These are phyloP conservation scores for Arachnopeziza araneosa DNA, from an alignment of 2,329 filamentous ascomycete species.

Conservation along the genomic window DNA sequence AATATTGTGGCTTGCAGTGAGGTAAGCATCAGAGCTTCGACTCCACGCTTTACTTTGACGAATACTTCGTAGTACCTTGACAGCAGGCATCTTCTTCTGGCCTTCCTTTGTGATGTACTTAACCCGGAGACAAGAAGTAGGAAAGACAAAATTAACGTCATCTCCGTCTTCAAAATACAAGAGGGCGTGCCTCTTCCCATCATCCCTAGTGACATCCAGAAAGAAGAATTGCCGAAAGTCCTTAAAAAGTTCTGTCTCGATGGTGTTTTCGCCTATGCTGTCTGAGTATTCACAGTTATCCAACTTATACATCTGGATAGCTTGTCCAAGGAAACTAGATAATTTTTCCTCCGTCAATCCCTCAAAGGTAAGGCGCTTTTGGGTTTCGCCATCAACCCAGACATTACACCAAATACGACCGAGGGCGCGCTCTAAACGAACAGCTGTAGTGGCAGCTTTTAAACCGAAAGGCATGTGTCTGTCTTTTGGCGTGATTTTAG, in stretches of 20 bases:
- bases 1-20: not conserved
- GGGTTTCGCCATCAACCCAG: not conserved
- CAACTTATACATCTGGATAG: not conserved
- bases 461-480: not conserved
- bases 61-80: not conserved
- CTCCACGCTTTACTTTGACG: not conserved
- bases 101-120: constrained; percentile 3
- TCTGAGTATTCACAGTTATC: not conserved
- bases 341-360: not conserved
- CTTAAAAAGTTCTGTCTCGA: not conserved
- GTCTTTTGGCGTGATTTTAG: constrained; percentile 1
- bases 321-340: not conserved
- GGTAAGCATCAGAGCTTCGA: not conserved
- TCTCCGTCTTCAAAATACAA: constrained; percentile 1
- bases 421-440: not conserved
- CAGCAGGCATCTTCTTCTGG: not conserved
- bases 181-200: not conserved
- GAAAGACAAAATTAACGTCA: constrained; percentile 1
- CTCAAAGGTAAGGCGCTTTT: constrained; percentile 4
- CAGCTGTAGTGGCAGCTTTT: not conserved
- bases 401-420: constrained; percentile 4
- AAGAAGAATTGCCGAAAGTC: not conserved
- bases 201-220: not conserved
- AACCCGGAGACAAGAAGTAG: not conserved
- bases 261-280: not conserved